Percentiles rank a stretch among this genome's conserved stretches.
Conservation (phyloP, 768 basidiomycete species). For the Lepiota brunneoincarnata region DNA sequence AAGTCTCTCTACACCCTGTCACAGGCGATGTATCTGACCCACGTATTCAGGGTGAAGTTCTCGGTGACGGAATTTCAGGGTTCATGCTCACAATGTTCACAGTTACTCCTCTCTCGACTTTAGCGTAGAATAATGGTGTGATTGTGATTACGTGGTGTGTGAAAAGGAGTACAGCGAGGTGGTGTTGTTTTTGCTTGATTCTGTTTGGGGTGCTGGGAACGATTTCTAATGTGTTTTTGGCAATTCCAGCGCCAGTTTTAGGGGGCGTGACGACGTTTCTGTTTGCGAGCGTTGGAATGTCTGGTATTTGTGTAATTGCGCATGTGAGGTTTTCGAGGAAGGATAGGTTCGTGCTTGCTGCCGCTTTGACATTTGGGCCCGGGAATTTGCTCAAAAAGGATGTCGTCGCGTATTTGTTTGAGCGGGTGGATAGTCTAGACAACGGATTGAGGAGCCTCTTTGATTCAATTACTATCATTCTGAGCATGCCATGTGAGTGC, state of each 20-base stretch:
- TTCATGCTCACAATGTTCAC: constrained; percentile 80
- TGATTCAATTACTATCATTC: constrained; percentile 73
- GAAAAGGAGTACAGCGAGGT: constrained; percentile 72
- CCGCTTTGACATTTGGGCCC: constrained; percentile 65
- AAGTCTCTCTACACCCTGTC: constrained; percentile 72
- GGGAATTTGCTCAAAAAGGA: constrained; percentile 66
- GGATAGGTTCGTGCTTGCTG: constrained; percentile 68
- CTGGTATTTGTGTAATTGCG: constrained; percentile 69
- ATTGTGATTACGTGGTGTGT: constrained; percentile 86
- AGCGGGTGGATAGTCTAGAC: constrained; percentile 49
- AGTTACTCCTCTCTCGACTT: constrained; percentile 75
- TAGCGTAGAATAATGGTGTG: constrained; percentile 83
- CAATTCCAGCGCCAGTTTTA: constrained; percentile 79
- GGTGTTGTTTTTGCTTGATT: constrained; percentile 79
- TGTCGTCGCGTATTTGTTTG: constrained; percentile 70
- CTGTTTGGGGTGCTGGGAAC: constrained; percentile 81
- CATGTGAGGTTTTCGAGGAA: constrained; percentile 57
- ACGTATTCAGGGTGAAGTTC: constrained; percentile 79
- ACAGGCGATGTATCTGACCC: constrained; percentile 76
- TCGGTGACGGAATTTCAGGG: constrained; percentile 80
- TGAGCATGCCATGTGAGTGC: constrained; percentile 76
- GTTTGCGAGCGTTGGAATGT: constrained; percentile 71
- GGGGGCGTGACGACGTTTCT: constrained; percentile 89
- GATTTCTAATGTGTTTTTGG: constrained; percentile 78
- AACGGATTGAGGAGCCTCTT: constrained; percentile 66